Conservation (phyloP, 768 basidiomycete genomes). For the Rhodosporidiobolus odoratus region DNA sequence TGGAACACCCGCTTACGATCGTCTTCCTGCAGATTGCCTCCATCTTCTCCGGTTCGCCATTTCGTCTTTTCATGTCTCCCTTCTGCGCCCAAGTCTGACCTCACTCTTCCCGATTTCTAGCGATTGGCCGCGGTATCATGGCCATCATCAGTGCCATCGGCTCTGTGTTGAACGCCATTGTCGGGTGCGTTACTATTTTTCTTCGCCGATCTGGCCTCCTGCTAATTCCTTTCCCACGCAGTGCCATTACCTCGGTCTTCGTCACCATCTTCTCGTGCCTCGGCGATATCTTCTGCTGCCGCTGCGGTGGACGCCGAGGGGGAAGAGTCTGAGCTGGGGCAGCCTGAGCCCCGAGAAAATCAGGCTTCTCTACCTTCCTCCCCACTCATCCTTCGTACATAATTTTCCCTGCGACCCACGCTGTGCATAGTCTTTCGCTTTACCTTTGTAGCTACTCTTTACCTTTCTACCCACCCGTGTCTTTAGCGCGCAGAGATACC, state of each 20-base stretch:
- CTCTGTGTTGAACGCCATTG: constrained; percentile 3
- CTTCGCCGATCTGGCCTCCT: background rate
- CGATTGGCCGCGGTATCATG: constrained; percentile 13
- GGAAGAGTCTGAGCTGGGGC: constrained; percentile 4
- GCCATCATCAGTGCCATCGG: constrained; percentile 8
- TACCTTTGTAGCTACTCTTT: too few species aligned
- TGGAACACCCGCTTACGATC: background rate
- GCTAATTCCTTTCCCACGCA: too few species aligned
- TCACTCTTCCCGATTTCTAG: background rate
- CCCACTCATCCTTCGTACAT: too few species aligned
- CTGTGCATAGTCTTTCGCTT: too few species aligned
- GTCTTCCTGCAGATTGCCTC: background rate
- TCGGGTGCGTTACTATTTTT: background rate
- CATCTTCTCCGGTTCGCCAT: background rate
- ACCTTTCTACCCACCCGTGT: too few species aligned
- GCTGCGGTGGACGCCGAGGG: background rate
- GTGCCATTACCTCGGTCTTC: constrained; percentile 1
- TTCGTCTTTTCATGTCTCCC: background rate
- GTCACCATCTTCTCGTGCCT: constrained; percentile 1
- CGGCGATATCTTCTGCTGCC: constrained; percentile 5
- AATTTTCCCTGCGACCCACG: too few species aligned
- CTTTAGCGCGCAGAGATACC: too few species aligned
- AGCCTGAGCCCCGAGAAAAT: too few species aligned
- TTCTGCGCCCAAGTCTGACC: background rate
- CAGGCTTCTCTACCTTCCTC: too few species aligned